phyloP scores from a whole-genome alignment of 129 eudicot species.

The Saussurea involucrata region DNA sequence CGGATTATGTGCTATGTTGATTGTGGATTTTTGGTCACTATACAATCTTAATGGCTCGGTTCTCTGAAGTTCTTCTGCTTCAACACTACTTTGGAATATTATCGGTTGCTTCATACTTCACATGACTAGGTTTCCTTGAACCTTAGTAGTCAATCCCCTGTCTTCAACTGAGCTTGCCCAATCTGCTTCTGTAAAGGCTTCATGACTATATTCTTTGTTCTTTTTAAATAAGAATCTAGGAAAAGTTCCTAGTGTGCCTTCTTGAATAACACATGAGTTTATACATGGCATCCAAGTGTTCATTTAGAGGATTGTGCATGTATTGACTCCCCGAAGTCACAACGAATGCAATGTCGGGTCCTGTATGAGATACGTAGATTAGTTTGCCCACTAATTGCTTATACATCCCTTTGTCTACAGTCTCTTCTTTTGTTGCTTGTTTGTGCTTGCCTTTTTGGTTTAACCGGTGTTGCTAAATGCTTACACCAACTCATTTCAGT shows the following conservation, averaged over 20 bases:
- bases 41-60: neutral
- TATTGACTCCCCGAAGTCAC: neutral
- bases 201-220: neutral
- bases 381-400: neutral
- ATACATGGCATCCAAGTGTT: neutral
- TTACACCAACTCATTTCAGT: neutral
- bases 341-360: neutral
- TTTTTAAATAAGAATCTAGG: neutral
- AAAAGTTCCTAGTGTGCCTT: neutral
- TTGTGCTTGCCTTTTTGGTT: neutral
- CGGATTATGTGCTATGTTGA: neutral
- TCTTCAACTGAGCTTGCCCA: neutral
- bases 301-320: neutral
- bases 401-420: neutral
- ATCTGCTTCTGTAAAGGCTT: neutral
- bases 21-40: neutral
- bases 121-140: neutral
- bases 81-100: neutral
- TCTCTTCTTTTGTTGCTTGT: neutral
- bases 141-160: neutral
- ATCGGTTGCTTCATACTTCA: neutral
- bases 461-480: neutral
- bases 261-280: neutral
- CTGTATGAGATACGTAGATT: neutral
- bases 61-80: neutral